These are phyloP conservation scores for Fusarium algeriense DNA, from an alignment of 2,329 filamentous ascomycete species.

Conservation along the genomic window DNA sequence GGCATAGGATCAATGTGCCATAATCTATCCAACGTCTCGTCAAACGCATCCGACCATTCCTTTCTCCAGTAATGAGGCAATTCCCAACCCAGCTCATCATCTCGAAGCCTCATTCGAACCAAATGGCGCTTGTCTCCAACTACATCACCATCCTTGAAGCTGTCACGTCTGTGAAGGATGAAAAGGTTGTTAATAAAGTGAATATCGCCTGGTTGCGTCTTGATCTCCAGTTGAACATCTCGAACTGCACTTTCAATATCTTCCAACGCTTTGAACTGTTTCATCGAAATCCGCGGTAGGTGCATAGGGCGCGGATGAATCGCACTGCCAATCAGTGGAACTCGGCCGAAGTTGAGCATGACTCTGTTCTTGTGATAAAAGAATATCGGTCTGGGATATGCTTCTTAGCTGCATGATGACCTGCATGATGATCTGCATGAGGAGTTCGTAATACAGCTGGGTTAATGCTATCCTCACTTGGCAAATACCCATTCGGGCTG, in stretches of 20 bases:
- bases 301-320: slow-evolving; percentile 63
- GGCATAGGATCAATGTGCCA: slow-evolving; percentile 73
- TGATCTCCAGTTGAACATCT: slow-evolving; percentile 65
- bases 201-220: slow-evolving; percentile 68
- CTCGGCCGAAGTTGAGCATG: slow-evolving; percentile 70
- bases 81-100: slow-evolving; percentile 61
- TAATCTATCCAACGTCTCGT: slow-evolving; percentile 55
- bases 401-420: background rate
- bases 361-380: slow-evolving; percentile 63
- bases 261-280: slow-evolving; percentile 68
- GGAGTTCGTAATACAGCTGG: background rate
- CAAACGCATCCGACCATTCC: slow-evolving; percentile 67
- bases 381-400: slow-evolving; percentile 65
- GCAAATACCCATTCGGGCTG: slow-evolving; percentile 74
- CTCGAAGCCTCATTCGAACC: slow-evolving; percentile 70
- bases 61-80: slow-evolving; percentile 61
- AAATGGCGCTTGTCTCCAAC: slow-evolving; percentile 58
- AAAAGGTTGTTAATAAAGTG: slow-evolving; percentile 75
- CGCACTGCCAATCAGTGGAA: slow-evolving; percentile 65
- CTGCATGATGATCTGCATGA: rapidly evolving
- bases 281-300: slow-evolving; percentile 61
- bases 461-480: slow-evolving; percentile 59
- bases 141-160: background rate
- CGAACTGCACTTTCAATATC: slow-evolving; percentile 65
- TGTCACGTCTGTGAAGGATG: slow-evolving; percentile 65